Base-by-base conservation (phyloP, 169 alveolate species). In the Theileria luwenshuni region DNA sequence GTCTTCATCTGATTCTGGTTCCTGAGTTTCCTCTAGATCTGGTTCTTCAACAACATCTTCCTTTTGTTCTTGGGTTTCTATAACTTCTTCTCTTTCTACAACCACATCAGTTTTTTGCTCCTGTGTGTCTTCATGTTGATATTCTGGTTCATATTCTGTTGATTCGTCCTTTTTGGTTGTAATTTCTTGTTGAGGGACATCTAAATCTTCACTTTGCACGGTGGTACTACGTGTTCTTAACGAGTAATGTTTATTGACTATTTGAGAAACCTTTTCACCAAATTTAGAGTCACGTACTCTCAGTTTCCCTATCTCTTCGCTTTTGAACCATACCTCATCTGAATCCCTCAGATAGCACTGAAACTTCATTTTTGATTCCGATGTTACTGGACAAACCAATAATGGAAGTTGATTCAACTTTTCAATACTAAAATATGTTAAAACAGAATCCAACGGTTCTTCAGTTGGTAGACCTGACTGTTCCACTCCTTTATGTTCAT, bases 381-480 rank as follows among this genome's bases (percentile, higher is more conserved):
- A 56, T 5, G 25, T 23, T 2, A 56, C 42, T 12, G 65, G 38
- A 6, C 65, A 56, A 56, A 56, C 65, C 1, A 15, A 13, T 15
- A 23, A 15, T 0, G 65, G 65, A 33, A 21, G 13, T 0, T 56
- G 65, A 21, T 56, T 43, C 12, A 56, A 21, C 7, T 56, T 56
- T 0, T n/a, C 7, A 5, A 27, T 43, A 33, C 15, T 21, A 19
- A n/a, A 56, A 19, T 28, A 56, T n/a, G 42, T 56, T 13, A 56
- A 21, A 6, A 56, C 23, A 27, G 32, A 23, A 0, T 56, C 65
- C 3, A 56, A 56, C 27, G 32, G 45, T 6, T n/a, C 15, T 28
- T 6, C 43, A 23, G 65, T 56, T 0, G 65, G 65, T 56, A 56
- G 8, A 27, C 65, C 65, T 0, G 23, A 5, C 65, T 56, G 65